Base-by-base conservation (phyloP, 2,329 filamentous ascomycete species). In the Phyllosticta citrichinensis region DNA sequence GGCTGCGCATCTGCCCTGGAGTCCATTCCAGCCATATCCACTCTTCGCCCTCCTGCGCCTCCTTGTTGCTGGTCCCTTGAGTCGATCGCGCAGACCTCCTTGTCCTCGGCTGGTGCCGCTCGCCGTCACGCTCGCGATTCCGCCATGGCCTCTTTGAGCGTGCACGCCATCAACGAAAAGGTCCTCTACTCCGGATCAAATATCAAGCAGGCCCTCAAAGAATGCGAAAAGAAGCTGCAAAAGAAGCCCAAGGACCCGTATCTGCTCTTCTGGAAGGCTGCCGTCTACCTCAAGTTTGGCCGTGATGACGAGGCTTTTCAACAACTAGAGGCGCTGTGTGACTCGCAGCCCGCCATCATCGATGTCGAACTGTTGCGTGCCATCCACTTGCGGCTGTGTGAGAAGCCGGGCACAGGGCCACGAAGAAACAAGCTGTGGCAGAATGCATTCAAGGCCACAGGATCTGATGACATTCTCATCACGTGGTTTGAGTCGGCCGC, bases 231-330 rank as follows among this genome's bases (percentile, higher is more conserved):
- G 61, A 65, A 68, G 47, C 66, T 74, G 25, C 73, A 74, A 63
- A 74, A 73, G 61, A 66, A 65, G 9, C 68, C 71, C 19, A 65
- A 67, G 24, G 72, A 75, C 56, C 69, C 72, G n/a, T 74, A 71
- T 64, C 64, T 74, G 27, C 56, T 62, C 14, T 59, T 52, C 25
- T 58, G 61, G 56, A 59, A 50, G 56, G 61, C 61, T n/a, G 56
- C 56, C 20, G 53, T 62, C 50, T 47, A 62, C 33, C 54, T 62
- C 52, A 62, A 62, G 47, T 62, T 62, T 53, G 61, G 40, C 35
- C 52, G 54, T n/a, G 56, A 56, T 52, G 61, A 62, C 30, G 61
- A 59, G 27, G 61, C 60, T n/a, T 57, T 62, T 33, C 12, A 56
- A 9, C 61, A 58, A 40, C 47, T 62, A 14, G 61, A 27, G 52